phyloP scores from a whole-genome alignment of 768 basidiomycete species.

The Podaxis sp. region DNA sequence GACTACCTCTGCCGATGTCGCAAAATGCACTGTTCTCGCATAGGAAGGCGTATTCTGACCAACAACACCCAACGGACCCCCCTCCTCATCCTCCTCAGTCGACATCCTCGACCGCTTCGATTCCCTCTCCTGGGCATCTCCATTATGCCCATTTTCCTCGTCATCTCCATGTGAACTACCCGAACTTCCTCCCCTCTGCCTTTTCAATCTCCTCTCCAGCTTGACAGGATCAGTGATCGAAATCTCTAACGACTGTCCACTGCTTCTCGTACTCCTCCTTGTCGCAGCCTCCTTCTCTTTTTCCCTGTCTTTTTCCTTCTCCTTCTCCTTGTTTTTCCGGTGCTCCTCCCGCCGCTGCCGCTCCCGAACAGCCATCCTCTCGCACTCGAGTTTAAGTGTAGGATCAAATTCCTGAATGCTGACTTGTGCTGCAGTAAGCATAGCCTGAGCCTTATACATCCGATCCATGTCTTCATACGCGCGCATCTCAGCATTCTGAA shows the following conservation, averaged over 20 bases:
- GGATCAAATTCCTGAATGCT: constrained; percentile 85
- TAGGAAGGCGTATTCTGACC: constrained; percentile 32
- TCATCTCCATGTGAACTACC: constrained; percentile 53
- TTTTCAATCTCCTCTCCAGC: constrained; percentile 73
- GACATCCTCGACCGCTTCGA: constrained; percentile 57
- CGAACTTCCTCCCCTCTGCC: constrained; percentile 55
- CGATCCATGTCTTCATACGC: constrained; percentile 68
- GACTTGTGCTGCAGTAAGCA: constrained; percentile 84
- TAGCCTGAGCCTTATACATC: constrained; percentile 78
- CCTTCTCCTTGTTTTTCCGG: constrained; percentile 48
- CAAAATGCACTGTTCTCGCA: constrained; percentile 19
- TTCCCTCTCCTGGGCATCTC: constrained; percentile 36
- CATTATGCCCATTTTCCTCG: constrained; percentile 44
- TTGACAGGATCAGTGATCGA: constrained; percentile 71
- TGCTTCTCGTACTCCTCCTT: constrained; percentile 70
- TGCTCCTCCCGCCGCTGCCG: constrained; percentile 60
- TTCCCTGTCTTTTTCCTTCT: constrained; percentile 36
- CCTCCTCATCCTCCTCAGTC: constrained; percentile 44
- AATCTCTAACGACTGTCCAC: constrained; percentile 70
- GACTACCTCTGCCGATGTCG: constrained; percentile 23
- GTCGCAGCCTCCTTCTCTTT: constrained; percentile 34
- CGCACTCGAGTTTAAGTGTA: constrained; percentile 77
- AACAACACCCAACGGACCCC: constrained; percentile 46
- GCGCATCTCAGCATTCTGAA: constrained; percentile 66
- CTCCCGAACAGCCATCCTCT: constrained; percentile 80